Evolutionary conservation across 768 basidiomycete species (phyloP).

Genomic region (Russula brevipes): DNA sequence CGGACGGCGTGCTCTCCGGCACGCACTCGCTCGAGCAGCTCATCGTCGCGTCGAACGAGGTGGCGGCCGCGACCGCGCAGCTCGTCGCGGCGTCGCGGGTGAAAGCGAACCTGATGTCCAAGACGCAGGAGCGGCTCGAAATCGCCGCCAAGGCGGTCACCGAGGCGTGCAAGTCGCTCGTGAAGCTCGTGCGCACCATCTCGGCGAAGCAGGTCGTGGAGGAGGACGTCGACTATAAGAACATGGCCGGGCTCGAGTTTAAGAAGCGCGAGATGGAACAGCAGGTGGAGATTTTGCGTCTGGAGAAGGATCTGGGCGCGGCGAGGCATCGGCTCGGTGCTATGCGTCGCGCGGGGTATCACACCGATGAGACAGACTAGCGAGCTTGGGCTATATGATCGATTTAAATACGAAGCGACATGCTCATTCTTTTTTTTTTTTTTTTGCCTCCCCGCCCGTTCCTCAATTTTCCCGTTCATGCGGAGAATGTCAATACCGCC

Average conservation of each 20-base stretch:
- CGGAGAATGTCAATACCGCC: neutral
- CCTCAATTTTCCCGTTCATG: constrained; percentile 7
- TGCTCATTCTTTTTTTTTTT: neutral
- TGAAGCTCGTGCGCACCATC: constrained; percentile 93
- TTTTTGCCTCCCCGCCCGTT: no score
- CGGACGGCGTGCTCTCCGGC: constrained; percentile 94
- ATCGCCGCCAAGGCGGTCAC: constrained; percentile 96
- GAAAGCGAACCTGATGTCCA: constrained; percentile 97
- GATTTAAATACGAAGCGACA: constrained; percentile 11
- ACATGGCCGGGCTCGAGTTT: constrained; percentile 92
- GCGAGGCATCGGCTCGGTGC: constrained; percentile 76
- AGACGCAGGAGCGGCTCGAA: constrained; percentile 95
- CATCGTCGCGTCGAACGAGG: constrained; percentile 99
- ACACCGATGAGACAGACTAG: constrained; percentile 68
- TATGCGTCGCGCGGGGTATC: constrained; percentile 87
- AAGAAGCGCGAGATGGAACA: constrained; percentile 99
- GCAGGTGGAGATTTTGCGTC: constrained; percentile 94
- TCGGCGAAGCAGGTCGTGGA: constrained; percentile 75
- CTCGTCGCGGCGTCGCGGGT: constrained; percentile 97
- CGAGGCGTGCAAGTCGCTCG: constrained; percentile 94
- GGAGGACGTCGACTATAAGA: constrained; percentile 81
- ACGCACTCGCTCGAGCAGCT: constrained; percentile 97
- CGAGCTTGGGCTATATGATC: neutral
- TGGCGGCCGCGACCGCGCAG: constrained; percentile 94
- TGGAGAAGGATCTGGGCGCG: constrained; percentile 92